Evolutionary conservation across 805 yeast species (phyloP), one percentile per base, ranked within the genome.

Genomic region (Candida railenensis): DNA sequence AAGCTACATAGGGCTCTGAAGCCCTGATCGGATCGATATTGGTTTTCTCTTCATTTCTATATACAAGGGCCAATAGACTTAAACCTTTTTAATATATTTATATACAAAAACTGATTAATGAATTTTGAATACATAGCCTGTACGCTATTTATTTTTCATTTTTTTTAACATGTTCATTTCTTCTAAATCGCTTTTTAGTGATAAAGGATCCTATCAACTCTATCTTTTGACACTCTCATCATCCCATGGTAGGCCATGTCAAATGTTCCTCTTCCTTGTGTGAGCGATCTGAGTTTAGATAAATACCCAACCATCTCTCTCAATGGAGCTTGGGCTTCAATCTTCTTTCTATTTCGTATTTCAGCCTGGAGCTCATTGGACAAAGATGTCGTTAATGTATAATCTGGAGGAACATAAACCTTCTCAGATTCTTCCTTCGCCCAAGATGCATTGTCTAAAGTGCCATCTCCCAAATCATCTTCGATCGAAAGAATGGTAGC

Each of bases 251-350:
- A 87, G 12, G 79, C 76, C 96, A 92, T 88, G 49, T 82, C 81
- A 63, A 87, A 90, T 2, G 82, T 78, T 2, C 91, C 96, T 37
- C 96, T 75, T 1, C 99, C 99, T 58, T 89, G 90, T 0, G 97
- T 91, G 54, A 90, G 69, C 33, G 94, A 84, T 55, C 98, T 69
- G 40, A 94, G 69, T 50, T 79, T 80, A 9, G 83, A 81, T 48
- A 89, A 74, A 62, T 94, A 94, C 0, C 97, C 96, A 41, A 90
- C 79, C 96, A 94, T 90, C 50, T 86, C 95, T 49, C 84, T 77
- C 59, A 94, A 70, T 3, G 99, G 97, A 0, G 90, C 91, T 43
- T 77, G 79, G 0, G 97, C 96, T n/a, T 70, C 70, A 30, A 94
- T 79, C 5, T 77, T 66, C 65, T 88, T 79, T 52, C 73, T 81